Base-by-base conservation (phyloP, 306 rosid genomes). In the Astragalus membranaceus region DNA sequence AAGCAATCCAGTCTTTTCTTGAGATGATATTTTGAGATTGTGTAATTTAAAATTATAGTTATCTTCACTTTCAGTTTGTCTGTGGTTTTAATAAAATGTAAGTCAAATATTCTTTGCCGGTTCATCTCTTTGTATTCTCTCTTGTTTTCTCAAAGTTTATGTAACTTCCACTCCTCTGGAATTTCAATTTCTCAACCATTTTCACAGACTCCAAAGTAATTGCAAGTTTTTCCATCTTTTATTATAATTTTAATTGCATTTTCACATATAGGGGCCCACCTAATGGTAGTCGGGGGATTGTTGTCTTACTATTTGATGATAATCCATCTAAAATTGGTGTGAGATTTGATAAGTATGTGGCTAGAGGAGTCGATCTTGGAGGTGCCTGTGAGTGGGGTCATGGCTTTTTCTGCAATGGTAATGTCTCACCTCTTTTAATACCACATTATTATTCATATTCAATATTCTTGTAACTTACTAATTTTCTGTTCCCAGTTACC, bases 311-410 rank as follows among this genome's bases (percentile, higher is more conserved):
- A 69, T 92, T 92, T 72, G 95, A 87, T 64, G 89, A 85, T 60
- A 94, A 90, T 83, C 91, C 92, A 63, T 84, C 97, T 59, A 94
- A 94, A 84, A 42, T 91, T 73, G 99, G 99, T 55, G 89, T 94
- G 30, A 88, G 86, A 82, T 94, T 94, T 58, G 99, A 94, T 74
- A 88, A 88, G 76, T 77, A 83, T 35, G 77, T 94, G 72, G 76
- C 81, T 37, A 96, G 89, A 73, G 99, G 99, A 51, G 97, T 94
- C 84, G 96, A 94, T 87, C 99, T 94, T 58, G 99, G 99, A 75
- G 97, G 95, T 75, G 59, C 37, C 8, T 91, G 96, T 79, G 96
- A 94, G 72, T 75, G 37, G 52, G 89, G 90, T 41, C 82, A 81
- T 48, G 99, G 99, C 76, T 85, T 74, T 84, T 94, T 94, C 77